phyloP scores from a whole-genome alignment of 2,329 filamentous ascomycete species.

The Didymella exigua region DNA sequence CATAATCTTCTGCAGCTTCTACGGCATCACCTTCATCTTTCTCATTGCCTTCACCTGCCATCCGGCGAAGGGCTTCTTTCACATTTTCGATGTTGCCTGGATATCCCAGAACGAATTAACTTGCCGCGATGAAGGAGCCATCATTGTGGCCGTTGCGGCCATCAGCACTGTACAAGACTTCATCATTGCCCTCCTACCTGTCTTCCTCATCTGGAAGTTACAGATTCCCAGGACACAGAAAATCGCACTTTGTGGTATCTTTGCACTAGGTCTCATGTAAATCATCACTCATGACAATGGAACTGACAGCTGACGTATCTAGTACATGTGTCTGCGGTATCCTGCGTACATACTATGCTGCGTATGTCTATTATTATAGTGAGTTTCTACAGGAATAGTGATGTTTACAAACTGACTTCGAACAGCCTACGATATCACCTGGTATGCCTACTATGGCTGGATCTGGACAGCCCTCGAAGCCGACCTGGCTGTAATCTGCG shows the following conservation, averaged over 20 bases:
- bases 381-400: not conserved
- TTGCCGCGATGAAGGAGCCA: conserved; percentile 48
- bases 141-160: conserved; percentile 47
- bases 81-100: conserved; percentile 45
- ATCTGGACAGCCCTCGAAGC: conserved; percentile 52
- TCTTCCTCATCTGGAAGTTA: conserved; percentile 54
- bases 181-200: conserved; percentile 50
- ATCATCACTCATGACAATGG: not conserved
- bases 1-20: conserved; percentile 49
- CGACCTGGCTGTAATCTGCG: conserved; percentile 51
- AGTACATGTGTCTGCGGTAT: conserved; percentile 45
- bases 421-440: conserved; percentile 49
- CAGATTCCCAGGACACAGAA: conserved; percentile 52
- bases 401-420: not conserved
- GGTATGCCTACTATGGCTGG: conserved; percentile 48
- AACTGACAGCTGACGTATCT: not conserved
- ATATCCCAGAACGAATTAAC: conserved; percentile 35
- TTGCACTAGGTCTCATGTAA: conserved; percentile 52
- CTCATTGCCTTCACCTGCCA: conserved; percentile 46
- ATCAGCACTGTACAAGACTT: conserved; percentile 50
- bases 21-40: conserved; percentile 47
- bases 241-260: conserved; percentile 52
- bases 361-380: conserved; percentile 36
- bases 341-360: conserved; percentile 48
- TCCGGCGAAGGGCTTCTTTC: conserved; percentile 51